A percentile compares a stretch with the other conserved stretches of the same genome.
Conservation (phyloP, 2,329 filamentous ascomycete genomes). For the Pseudocercospora eumusae region DNA sequence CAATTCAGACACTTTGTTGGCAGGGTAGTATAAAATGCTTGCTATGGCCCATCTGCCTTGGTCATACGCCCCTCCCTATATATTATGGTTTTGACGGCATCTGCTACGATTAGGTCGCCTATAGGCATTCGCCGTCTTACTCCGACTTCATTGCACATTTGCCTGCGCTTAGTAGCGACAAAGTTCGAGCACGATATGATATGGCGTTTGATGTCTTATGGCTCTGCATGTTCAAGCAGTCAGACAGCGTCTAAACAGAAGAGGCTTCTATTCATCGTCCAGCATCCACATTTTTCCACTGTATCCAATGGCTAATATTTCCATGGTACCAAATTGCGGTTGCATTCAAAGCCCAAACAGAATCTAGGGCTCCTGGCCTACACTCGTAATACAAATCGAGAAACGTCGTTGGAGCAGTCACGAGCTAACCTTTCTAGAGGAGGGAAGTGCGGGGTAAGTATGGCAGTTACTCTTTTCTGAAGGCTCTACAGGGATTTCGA, state of each 20-base stretch:
- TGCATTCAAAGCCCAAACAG: neutral
- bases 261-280: neutral
- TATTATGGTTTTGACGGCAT: neutral
- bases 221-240: neutral
- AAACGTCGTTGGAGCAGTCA: neutral
- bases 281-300: neutral
- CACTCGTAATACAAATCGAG: neutral
- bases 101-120: too few species aligned
- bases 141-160: neutral
- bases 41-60: conserved; percentile 8
- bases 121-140: too few species aligned
- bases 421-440: too few species aligned
- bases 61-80: neutral
- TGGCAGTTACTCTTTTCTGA: too few species aligned
- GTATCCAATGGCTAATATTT: neutral
- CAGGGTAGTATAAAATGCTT: neutral
- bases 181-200: neutral
- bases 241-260: neutral
- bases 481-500: too few species aligned
- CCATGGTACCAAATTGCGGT: neutral
- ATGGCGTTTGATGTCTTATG: too few species aligned
- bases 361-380: neutral
- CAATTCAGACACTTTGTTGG: too few species aligned
- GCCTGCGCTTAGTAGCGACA: neutral
- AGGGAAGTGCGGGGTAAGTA: too few species aligned